A percentile compares a stretch with the other conserved stretches of the same genome.
These are phyloP conservation scores for Volutella citrinella DNA, from an alignment of 2,329 filamentous ascomycete genomes.

Conservation along the genomic window DNA sequence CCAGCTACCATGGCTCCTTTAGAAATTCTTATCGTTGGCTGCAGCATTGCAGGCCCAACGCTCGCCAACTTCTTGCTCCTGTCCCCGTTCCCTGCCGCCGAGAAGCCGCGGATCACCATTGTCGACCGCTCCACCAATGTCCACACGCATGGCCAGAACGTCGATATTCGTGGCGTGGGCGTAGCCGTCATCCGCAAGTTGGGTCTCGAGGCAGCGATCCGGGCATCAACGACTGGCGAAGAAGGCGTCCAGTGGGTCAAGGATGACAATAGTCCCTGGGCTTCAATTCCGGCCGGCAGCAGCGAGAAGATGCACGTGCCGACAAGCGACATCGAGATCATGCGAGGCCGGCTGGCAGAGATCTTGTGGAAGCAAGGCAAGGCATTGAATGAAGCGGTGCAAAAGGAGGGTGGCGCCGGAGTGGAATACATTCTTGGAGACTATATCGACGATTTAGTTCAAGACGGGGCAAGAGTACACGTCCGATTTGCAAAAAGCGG, in stretches of 20 bases:
- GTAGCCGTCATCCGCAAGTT: slow-evolving; percentile 36
- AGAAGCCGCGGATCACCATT: too few species aligned
- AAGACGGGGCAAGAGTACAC: slow-evolving; percentile 28
- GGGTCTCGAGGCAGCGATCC: slow-evolving; percentile 36
- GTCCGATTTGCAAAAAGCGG: slow-evolving; percentile 43
- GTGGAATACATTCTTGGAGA: slow-evolving; percentile 28
- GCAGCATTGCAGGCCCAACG: slow-evolving; percentile 42
- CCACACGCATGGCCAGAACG: slow-evolving; percentile 40
- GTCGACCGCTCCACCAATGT: slow-evolving; percentile 38
- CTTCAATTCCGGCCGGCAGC: slow-evolving; percentile 28
- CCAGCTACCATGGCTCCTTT: slow-evolving; percentile 27
- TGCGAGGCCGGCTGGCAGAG: slow-evolving; percentile 53
- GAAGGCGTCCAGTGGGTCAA: slow-evolving; percentile 46
- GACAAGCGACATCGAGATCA: slow-evolving; percentile 57
- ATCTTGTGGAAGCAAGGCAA: slow-evolving; percentile 44
- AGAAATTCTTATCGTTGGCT: slow-evolving; percentile 47
- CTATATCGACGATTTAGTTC: slow-evolving; percentile 24
- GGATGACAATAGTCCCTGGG: too few species aligned
- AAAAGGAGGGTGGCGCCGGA: slow-evolving; percentile 8
- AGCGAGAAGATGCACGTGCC: slow-evolving; percentile 42
- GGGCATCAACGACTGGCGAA: slow-evolving; percentile 40
- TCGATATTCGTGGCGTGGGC: slow-evolving; percentile 44
- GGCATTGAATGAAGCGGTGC: slow-evolving; percentile 13
- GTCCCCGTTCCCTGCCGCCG: too few species aligned
- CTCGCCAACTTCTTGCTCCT: slow-evolving; percentile 39